A percentile compares a stretch with the other conserved stretches of the same genome.
phyloP scores from a whole-genome alignment of 2,329 filamentous ascomycete genomes.

The Pyricularia sp. region DNA sequence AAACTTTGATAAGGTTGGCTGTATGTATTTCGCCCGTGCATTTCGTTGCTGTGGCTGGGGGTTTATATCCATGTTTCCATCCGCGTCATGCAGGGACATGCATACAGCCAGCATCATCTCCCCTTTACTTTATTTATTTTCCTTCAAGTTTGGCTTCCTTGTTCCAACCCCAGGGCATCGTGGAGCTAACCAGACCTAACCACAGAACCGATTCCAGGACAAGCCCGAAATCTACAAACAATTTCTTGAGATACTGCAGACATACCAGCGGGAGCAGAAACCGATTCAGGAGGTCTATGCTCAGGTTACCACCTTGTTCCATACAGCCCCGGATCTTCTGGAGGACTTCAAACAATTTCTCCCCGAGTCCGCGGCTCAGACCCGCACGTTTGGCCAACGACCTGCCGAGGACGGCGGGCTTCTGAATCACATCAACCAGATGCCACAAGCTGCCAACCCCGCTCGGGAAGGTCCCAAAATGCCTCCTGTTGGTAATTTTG shows the following conservation, averaged over 20 bases:
- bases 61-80: neutral
- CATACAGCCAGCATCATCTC: neutral
- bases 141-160: neutral
- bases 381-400: conserved; percentile 41
- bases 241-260: conserved; percentile 94
- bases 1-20: neutral
- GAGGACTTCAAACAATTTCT: conserved; percentile 99
- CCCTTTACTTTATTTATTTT: neutral
- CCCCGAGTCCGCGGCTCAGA: conserved; percentile 63
- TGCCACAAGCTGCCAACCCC: conserved; percentile 37
- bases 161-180: conserved; percentile 1
- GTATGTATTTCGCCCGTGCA: neutral
- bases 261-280: conserved; percentile 94
- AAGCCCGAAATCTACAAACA: conserved; percentile 99
- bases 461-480: conserved; percentile 58
- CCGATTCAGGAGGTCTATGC: conserved; percentile 97
- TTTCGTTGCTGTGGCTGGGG: neutral
- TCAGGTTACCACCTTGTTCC: conserved; percentile 89
- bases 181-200: conserved; percentile 1
- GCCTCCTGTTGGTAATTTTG: conserved; percentile 91
- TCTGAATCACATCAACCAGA: conserved; percentile 33
- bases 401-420: conserved; percentile 51
- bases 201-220: conserved; percentile 85
- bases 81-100: neutral
- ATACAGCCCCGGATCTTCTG: conserved; percentile 80